A percentile compares a stretch with the other conserved stretches of the same genome.
phyloP scores from a whole-genome alignment of 2,329 filamentous ascomycete species.

The Fusarium kyushuense region DNA sequence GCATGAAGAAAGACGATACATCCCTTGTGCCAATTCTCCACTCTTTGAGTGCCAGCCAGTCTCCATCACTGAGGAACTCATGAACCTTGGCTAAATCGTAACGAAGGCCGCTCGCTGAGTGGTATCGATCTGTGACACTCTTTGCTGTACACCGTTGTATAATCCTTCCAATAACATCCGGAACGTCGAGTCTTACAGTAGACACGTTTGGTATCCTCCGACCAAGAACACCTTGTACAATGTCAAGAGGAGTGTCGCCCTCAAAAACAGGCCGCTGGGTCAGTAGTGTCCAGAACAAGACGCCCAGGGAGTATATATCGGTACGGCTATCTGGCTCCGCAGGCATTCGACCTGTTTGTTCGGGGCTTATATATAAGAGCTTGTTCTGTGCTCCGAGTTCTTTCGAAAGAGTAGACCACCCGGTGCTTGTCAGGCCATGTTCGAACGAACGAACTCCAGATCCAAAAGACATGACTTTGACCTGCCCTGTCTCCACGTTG shows the following conservation, averaged over 20 bases:
- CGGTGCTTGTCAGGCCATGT: constrained; percentile 85
- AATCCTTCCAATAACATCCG: constrained; percentile 82
- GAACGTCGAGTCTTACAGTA: constrained; percentile 82
- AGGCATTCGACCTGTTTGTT: constrained; percentile 93
- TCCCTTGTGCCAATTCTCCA: constrained; percentile 87
- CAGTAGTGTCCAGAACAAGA: constrained; percentile 88
- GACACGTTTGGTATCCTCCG: constrained; percentile 83
- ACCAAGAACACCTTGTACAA: constrained; percentile 89
- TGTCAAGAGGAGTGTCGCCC: constrained; percentile 84
- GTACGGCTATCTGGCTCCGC: constrained; percentile 92
- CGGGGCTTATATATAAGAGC: constrained; percentile 90
- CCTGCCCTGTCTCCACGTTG: constrained; percentile 74
- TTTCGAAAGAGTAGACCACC: constrained; percentile 85
- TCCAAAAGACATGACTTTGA: constrained; percentile 87
- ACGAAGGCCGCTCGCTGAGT: constrained; percentile 87
- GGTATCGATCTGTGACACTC: constrained; percentile 87
- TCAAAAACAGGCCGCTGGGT: constrained; percentile 84
- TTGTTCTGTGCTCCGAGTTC: constrained; percentile 90
- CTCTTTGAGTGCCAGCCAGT: constrained; percentile 75
- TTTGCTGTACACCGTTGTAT: constrained; percentile 95
- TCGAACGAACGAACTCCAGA: constrained; percentile 90
- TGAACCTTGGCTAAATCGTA: constrained; percentile 82
- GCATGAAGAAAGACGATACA: constrained; percentile 90
- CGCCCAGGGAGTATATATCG: constrained; percentile 92
- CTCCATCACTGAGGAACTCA: constrained; percentile 79